A percentile compares a stretch with the other conserved stretches of the same genome.
phyloP scores from a whole-genome alignment of 2,329 filamentous ascomycete genomes.

The Leptosphaerulina australis region DNA sequence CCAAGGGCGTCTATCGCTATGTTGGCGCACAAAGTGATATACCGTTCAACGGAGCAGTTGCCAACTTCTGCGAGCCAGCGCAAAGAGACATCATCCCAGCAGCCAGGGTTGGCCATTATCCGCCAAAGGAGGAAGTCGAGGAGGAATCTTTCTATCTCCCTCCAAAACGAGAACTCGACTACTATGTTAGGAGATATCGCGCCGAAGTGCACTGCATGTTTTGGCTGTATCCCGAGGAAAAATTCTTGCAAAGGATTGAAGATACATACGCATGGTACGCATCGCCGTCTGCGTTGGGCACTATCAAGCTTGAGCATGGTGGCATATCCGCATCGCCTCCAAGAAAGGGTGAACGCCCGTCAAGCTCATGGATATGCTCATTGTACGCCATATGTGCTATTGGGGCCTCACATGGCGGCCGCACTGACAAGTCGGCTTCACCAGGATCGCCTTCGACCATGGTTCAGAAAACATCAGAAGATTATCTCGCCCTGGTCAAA shows the following conservation, averaged over 20 bases:
- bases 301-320: conserved; percentile 8
- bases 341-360: conserved; percentile 10
- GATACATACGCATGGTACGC: conserved; percentile 38
- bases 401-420: conserved; percentile 34
- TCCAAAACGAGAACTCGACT: conserved; percentile 35
- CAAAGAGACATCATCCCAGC: conserved; percentile 38
- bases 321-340: conserved; percentile 11
- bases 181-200: conserved; percentile 44
- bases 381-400: conserved; percentile 47
- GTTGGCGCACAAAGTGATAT: conserved; percentile 48
- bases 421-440: conserved; percentile 32
- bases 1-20: conserved; percentile 42
- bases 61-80: conserved; percentile 33
- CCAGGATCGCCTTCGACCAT: conserved; percentile 25
- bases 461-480: conserved; percentile 37
- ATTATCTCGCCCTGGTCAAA: conserved; percentile 45
- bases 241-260: conserved; percentile 40
- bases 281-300: not conserved
- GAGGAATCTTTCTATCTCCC: conserved; percentile 40
- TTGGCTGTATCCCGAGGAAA: conserved; percentile 47
- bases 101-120: conserved; percentile 41
- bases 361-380: conserved; percentile 47
- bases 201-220: conserved; percentile 46
- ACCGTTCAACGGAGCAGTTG: conserved; percentile 47
- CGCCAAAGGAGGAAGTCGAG: conserved; percentile 30